These are phyloP conservation scores for Thelephora terrestris DNA, from an alignment of 1,284 basidiomycete species.

Conservation along the genomic window DNA sequence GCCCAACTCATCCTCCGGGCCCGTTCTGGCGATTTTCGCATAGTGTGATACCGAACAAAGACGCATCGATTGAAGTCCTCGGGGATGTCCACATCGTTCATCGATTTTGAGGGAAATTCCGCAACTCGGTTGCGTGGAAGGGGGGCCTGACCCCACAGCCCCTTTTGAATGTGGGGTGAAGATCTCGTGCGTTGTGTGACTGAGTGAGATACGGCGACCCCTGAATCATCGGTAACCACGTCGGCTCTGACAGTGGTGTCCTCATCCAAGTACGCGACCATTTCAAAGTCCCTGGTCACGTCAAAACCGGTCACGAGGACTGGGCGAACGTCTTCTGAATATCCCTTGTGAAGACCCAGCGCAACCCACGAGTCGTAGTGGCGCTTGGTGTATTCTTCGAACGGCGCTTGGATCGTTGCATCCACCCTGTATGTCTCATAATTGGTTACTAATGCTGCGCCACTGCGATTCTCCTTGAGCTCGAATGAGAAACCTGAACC, in stretches of 20 bases:
- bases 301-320: slow-evolving; percentile 8
- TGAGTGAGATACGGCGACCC: slow-evolving; percentile 2
- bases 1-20: slow-evolving; percentile 1
- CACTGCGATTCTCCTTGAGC: background rate
- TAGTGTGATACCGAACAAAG: too few relatives aligned
- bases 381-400: slow-evolving; percentile 3
- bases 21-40: background rate
- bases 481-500: slow-evolving; percentile 1
- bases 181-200: slow-evolving; percentile 1
- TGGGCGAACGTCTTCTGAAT: slow-evolving; percentile 1
- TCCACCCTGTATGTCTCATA: slow-evolving; percentile 1
- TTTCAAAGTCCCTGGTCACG: too few relatives aligned
- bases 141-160: background rate
- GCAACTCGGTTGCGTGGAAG: too few relatives aligned
- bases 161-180: slow-evolving; percentile 1
- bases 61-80: slow-evolving; percentile 4
- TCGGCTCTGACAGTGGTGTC: background rate
- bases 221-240: background rate
- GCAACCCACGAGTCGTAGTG: slow-evolving; percentile 5
- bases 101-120: background rate
- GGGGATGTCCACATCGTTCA: background rate
- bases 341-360: slow-evolving; percentile 3
- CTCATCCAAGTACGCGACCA: slow-evolving; percentile 4
- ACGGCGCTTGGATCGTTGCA: background rate
- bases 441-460: slow-evolving; percentile 6